phyloP scores from a whole-genome alignment of 2,329 filamentous ascomycete genomes.

The Trichothecium roseum region DNA sequence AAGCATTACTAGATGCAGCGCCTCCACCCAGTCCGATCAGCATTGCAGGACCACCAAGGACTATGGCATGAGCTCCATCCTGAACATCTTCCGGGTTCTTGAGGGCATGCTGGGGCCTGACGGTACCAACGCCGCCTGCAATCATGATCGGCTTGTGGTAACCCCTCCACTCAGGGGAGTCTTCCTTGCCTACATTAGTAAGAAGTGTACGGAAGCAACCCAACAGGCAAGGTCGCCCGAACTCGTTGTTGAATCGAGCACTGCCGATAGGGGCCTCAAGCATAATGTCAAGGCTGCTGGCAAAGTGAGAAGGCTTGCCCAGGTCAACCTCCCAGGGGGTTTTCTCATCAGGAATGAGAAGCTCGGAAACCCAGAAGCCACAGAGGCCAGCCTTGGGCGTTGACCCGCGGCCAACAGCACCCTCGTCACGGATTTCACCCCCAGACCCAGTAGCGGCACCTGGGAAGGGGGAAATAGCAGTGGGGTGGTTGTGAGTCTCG shows the following conservation, averaged over 20 bases:
- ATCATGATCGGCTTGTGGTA: slow-evolving; percentile 99
- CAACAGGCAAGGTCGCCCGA: slow-evolving; percentile 77
- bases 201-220: slow-evolving; percentile 90
- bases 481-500: slow-evolving; percentile 96
- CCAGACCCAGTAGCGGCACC: slow-evolving; percentile 93
- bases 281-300: slow-evolving; percentile 94
- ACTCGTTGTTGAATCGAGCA: slow-evolving; percentile 96
- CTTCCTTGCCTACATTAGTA: slow-evolving; percentile 40
- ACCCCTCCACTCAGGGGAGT: slow-evolving; percentile 60
- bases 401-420: slow-evolving; percentile 85
- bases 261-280: slow-evolving; percentile 91
- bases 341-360: slow-evolving; percentile 73
- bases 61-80: slow-evolving; percentile 81
- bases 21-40: slow-evolving; percentile 92
- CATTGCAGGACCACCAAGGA: slow-evolving; percentile 94
- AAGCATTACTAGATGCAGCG: slow-evolving; percentile 83
- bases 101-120: slow-evolving; percentile 80
- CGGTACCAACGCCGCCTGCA: slow-evolving; percentile 87
- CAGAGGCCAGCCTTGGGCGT: slow-evolving; percentile 84
- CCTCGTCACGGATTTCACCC: slow-evolving; percentile 92
- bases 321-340: slow-evolving; percentile 88
- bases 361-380: slow-evolving; percentile 91
- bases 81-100: slow-evolving; percentile 73
- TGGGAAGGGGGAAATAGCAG: slow-evolving; percentile 84
- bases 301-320: slow-evolving; percentile 83